phyloP scores from a whole-genome alignment of 2,329 filamentous ascomycete species.

The Blastomyces percursus region DNA sequence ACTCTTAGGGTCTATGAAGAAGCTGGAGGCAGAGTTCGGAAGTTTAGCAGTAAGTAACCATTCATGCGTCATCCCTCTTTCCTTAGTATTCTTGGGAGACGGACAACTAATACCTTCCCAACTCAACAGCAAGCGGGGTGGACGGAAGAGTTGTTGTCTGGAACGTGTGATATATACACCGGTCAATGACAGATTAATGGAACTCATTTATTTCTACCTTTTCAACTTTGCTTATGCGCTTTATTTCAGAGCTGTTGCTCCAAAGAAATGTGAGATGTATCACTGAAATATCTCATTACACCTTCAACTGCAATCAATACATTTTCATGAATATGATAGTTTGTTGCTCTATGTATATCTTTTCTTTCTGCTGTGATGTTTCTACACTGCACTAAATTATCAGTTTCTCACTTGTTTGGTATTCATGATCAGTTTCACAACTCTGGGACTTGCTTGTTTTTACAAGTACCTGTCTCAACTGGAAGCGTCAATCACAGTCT shows the following conservation, averaged over 20 bases:
- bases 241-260: background rate
- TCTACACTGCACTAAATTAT: background rate
- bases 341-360: background rate
- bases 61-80: constrained; percentile 9
- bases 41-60: constrained; percentile 68
- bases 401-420: background rate
- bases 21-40: constrained; percentile 52
- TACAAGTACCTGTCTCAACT: background rate
- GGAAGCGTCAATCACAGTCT: background rate
- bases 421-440: background rate
- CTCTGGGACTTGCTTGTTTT: background rate
- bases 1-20: constrained; percentile 68
- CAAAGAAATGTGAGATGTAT: background rate
- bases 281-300: background rate
- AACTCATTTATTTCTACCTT: background rate
- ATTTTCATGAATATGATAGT: background rate
- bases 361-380: background rate
- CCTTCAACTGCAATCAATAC: background rate
- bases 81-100: background rate
- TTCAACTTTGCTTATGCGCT: background rate
- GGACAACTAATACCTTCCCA: constrained; percentile 12
- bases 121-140: constrained; percentile 58
- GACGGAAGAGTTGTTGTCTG: constrained; percentile 75
- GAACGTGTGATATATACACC: constrained; percentile 43
- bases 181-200: background rate